Conservation (phyloP, 2,329 filamentous ascomycete species). For the Aspergillus neotritici region DNA sequence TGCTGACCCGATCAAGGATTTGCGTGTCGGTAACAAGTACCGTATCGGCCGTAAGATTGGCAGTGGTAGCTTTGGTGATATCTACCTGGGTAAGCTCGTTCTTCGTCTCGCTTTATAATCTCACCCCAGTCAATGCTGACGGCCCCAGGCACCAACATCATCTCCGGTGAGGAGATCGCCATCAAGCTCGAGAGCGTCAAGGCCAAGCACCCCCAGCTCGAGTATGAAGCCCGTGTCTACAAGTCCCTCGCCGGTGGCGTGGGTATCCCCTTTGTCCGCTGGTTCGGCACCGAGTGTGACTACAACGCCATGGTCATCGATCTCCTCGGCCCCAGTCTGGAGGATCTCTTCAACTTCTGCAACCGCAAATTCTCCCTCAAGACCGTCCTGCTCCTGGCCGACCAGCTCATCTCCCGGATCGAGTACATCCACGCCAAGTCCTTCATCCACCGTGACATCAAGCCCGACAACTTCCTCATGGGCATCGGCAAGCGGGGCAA, state of each 20-base stretch:
- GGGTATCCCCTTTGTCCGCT: constrained; percentile 96
- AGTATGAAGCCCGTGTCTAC: constrained; percentile 93
- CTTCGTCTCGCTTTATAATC: not conserved
- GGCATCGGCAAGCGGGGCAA: constrained; percentile 98
- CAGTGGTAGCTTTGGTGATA: constrained; percentile 94
- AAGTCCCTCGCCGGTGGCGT: constrained; percentile 88
- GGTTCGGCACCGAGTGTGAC: constrained; percentile 99
- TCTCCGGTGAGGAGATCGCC: constrained; percentile 97
- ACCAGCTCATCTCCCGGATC: constrained; percentile 97
- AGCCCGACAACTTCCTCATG: constrained; percentile 99
- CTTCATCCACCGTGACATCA: constrained; percentile 99
- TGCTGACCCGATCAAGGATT: constrained; percentile 60
- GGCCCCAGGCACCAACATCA: constrained; percentile 87
- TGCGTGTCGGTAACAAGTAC: constrained; percentile 99
- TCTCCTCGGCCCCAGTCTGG: constrained; percentile 87
- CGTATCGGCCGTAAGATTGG: constrained; percentile 99
- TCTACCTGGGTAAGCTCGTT: constrained; percentile 69
- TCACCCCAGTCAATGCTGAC: constrained; percentile 16
- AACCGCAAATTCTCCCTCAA: constrained; percentile 99
- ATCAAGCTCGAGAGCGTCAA: constrained; percentile 99
- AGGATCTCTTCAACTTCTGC: constrained; percentile 99
- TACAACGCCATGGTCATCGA: constrained; percentile 99
- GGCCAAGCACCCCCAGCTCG: constrained; percentile 97
- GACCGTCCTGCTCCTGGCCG: constrained; percentile 91
- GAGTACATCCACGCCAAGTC: constrained; percentile 99